A percentile compares a stretch with the other conserved stretches of the same genome.
phyloP scores from a whole-genome alignment of 805 yeast genomes.

The Metschnikowia santaceciliae region DNA sequence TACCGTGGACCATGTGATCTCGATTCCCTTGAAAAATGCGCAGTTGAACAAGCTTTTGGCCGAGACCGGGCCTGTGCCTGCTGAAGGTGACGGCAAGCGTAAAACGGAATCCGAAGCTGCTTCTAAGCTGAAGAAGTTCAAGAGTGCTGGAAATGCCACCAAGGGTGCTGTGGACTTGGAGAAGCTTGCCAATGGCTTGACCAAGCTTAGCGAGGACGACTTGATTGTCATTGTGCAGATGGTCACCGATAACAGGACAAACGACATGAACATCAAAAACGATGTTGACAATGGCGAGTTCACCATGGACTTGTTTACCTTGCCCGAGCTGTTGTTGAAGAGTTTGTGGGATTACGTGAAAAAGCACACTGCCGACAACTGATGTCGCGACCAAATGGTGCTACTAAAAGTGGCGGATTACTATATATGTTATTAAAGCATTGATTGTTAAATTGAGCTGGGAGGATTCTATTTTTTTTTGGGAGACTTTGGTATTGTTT shows the following conservation, averaged over 20 bases:
- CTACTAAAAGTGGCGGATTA: neutral
- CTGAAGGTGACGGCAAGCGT: slow-evolving; percentile 37
- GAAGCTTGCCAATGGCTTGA: slow-evolving; percentile 82
- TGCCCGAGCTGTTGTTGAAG: slow-evolving; percentile 86
- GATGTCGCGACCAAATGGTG: neutral
- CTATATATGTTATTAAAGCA: slow-evolving; percentile 2
- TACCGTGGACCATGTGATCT: slow-evolving; percentile 70
- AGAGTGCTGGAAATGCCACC: slow-evolving; percentile 46
- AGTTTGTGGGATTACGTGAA: slow-evolving; percentile 93
- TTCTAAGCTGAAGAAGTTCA: slow-evolving; percentile 49
- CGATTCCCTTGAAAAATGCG: slow-evolving; percentile 71
- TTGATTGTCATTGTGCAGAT: slow-evolving; percentile 91
- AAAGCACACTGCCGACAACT: slow-evolving; percentile 47
- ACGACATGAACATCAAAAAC: slow-evolving; percentile 93
- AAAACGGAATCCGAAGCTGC: slow-evolving; percentile 24
- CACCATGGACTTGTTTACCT: slow-evolving; percentile 89
- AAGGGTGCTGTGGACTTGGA: slow-evolving; percentile 85
- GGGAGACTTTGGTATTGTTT: neutral
- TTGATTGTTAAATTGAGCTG: neutral
- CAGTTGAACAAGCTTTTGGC: slow-evolving; percentile 65
- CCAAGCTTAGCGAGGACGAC: slow-evolving; percentile 88
- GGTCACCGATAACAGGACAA: slow-evolving; percentile 93
- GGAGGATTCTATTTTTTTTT: neutral
- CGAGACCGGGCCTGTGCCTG: slow-evolving; percentile 80
- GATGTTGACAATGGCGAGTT: slow-evolving; percentile 97